Conservation (phyloP, 495 filamentous ascomycete species). For the Penicillium lividum region DNA sequence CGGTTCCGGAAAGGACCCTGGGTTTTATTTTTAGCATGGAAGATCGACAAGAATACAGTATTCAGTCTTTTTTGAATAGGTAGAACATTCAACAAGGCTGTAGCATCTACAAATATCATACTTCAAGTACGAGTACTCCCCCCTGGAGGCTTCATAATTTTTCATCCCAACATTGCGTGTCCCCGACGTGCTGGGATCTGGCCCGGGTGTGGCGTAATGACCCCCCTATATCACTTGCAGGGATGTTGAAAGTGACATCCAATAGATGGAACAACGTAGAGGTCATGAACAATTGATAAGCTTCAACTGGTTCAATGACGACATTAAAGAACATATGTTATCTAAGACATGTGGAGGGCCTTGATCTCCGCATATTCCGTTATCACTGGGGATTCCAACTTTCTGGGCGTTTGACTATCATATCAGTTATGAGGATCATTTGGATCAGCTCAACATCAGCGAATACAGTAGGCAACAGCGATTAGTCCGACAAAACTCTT, state of each 20-base stretch:
- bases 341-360: not conserved
- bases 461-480: too few relatives aligned
- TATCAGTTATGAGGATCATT: too few relatives aligned
- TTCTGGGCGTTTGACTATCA: not conserved
- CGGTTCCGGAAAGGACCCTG: not conserved
- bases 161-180: conserved; percentile 9
- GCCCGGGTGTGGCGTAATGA: conserved; percentile 18
- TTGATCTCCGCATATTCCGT: not conserved
- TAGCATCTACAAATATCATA: not conserved
- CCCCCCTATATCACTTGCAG: not conserved
- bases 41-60: not conserved
- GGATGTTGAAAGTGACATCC: not conserved
- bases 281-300: not conserved
- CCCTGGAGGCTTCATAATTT: not conserved
- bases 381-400: not conserved
- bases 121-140: not conserved
- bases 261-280: not conserved
- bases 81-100: not conserved
- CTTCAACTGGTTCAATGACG: not conserved
- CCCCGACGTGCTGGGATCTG: conserved; percentile 6
- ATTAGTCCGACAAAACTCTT: too few relatives aligned
- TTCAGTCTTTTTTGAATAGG: not conserved
- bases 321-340: not conserved
- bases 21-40: not conserved
- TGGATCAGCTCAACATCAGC: too few relatives aligned